A percentile compares a stretch with the other conserved stretches of the same genome.
Evolutionary conservation across 805 yeast species (phyloP).

Genomic region (Metschnikowia rubicola): DNA sequence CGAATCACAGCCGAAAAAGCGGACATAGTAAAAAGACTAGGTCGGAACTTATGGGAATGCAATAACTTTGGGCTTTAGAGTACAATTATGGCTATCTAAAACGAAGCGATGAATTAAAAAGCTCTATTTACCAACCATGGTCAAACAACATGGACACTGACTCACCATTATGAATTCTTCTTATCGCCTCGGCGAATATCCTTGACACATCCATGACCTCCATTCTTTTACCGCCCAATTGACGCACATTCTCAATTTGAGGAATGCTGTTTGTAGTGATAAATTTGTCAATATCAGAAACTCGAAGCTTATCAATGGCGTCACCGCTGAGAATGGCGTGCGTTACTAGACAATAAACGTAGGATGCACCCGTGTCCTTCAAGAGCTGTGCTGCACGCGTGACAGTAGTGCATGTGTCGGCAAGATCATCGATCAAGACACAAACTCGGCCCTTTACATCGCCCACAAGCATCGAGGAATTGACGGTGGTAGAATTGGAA

Average conservation of each 20-base stretch:
- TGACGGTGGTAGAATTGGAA: conserved; percentile 35
- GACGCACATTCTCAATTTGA: conserved; percentile 56
- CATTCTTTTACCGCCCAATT: conserved; percentile 53
- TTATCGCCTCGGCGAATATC: conserved; percentile 88
- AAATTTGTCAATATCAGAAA: conserved; percentile 73
- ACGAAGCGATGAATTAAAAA: background rate
- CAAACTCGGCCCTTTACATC: conserved; percentile 85
- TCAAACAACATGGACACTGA: conserved; percentile 91
- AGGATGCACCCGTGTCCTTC: conserved; percentile 88
- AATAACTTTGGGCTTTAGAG: conserved; percentile 2
- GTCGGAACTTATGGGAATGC: conserved; percentile 24
- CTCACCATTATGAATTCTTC: conserved; percentile 97
- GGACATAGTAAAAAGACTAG: conserved; percentile 57
- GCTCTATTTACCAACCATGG: conserved; percentile 53
- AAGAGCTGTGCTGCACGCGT: conserved; percentile 87
- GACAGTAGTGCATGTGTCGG: conserved; percentile 90
- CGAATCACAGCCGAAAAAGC: conserved; percentile 63
- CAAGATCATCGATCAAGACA: conserved; percentile 88
- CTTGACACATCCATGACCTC: conserved; percentile 85
- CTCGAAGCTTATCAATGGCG: conserved; percentile 67
- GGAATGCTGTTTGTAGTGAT: conserved; percentile 92
- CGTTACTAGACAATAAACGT: conserved; percentile 83
- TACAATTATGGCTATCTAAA: background rate
- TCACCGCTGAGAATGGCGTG: conserved; percentile 94
- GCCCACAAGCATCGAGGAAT: conserved; percentile 94